Evolutionary conservation across 352 stramenopile genomes (phyloP).

Genomic region (Phytophthora syringae): DNA sequence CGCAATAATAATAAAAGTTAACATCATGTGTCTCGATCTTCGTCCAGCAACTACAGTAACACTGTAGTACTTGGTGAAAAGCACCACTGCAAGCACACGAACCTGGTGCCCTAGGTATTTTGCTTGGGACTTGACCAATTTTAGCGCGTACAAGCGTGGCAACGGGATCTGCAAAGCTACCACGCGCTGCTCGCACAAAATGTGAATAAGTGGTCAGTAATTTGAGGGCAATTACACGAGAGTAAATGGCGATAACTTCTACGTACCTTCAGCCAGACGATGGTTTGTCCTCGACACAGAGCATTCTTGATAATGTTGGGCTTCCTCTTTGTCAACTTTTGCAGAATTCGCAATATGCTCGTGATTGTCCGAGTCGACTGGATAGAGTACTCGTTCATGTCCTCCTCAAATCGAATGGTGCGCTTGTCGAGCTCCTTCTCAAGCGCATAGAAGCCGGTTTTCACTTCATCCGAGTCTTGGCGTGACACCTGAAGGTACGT

Average conservation of each 20-base stretch:
- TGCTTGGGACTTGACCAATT: constrained; percentile 86
- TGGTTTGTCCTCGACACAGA: constrained; percentile 73
- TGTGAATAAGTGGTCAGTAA: constrained; percentile 1
- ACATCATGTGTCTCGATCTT: no score
- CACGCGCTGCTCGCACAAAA: constrained; percentile 52
- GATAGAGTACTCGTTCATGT: constrained; percentile 74
- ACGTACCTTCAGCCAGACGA: constrained; percentile 81
- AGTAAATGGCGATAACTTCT: no score
- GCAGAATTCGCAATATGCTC: constrained; percentile 77
- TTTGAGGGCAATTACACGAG: no score
- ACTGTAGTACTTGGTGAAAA: no score
- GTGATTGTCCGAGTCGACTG: constrained; percentile 77
- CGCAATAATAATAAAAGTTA: constrained; percentile 5
- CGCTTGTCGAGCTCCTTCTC: constrained; percentile 69
- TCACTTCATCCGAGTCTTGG: constrained; percentile 55
- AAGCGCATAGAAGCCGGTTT: constrained; percentile 63
- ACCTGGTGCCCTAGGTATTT: constrained; percentile 86
- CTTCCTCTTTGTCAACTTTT: constrained; percentile 88
- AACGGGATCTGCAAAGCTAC: constrained; percentile 71
- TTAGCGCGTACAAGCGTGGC: constrained; percentile 77
- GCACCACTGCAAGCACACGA: constrained; percentile 9
- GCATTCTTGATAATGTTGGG: constrained; percentile 86
- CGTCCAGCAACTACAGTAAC: no score
- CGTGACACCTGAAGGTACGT: constrained; percentile 81
- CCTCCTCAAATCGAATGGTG: constrained; percentile 67